Conservation (phyloP, 192 early-diverging fungal genomes). For the Entophlyctis luteolus region DNA sequence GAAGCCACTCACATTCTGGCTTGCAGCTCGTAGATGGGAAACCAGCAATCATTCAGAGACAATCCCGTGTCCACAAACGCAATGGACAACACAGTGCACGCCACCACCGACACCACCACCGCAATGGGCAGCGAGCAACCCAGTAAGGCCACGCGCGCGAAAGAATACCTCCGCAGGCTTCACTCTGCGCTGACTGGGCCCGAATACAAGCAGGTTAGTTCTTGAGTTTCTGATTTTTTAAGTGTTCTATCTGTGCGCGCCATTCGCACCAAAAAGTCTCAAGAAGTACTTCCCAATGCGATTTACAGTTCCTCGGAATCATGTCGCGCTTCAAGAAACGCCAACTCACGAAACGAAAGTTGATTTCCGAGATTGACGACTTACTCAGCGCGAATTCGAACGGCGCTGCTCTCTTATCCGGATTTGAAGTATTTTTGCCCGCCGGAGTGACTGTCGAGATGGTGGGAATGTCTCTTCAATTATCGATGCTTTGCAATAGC, state of each 20-base stretch:
- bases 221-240: not conserved
- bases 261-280: not conserved
- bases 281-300: not conserved
- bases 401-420: not conserved
- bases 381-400: not conserved
- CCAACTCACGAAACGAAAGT: conserved; percentile 12
- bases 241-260: not conserved
- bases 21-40: no score
- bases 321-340: conserved; percentile 15
- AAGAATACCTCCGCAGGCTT: conserved; percentile 1
- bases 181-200: not conserved
- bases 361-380: conserved; percentile 16
- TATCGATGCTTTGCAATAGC: not conserved
- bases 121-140: not conserved
- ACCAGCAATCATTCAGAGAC: no score
- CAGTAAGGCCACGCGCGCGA: not conserved
- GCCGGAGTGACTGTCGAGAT: conserved; percentile 10
- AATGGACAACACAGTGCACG: no score
- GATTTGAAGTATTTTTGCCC: conserved; percentile 20
- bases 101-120: not conserved
- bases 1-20: no score
- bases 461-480: no score
- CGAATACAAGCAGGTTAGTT: not conserved
- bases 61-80: no score
- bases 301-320: conserved; percentile 7